Evolutionary conservation across 2,329 filamentous ascomycete genomes (phyloP).

Genomic region (Rhynchosporium graminicola): DNA sequence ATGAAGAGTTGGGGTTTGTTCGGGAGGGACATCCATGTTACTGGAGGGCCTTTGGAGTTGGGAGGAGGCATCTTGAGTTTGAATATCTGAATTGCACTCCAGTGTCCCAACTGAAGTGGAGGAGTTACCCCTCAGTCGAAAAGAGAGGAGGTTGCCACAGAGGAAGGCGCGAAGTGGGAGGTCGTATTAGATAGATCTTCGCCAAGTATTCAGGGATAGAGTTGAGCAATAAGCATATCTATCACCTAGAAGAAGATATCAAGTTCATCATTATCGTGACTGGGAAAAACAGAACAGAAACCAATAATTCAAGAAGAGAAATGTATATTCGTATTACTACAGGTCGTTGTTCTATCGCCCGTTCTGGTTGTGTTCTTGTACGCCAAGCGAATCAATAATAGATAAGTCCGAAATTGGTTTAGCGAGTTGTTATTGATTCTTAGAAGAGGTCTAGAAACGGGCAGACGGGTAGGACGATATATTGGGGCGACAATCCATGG

Average conservation of each 20-base stretch:
- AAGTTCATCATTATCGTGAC: neutral
- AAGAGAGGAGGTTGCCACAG: neutral
- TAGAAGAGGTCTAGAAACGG: neutral
- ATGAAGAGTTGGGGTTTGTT: constrained; percentile 77
- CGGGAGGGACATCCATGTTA: constrained; percentile 73
- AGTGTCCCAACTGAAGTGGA: neutral
- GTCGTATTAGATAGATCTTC: constrained; percentile 10
- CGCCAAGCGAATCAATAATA: constrained; percentile 6
- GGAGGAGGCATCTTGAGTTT: constrained; percentile 15
- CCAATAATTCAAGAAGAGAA: neutral
- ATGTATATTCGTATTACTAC: neutral
- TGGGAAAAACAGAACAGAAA: neutral
- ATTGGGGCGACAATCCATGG: too few relatives aligned
- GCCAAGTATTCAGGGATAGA: constrained; percentile 17
- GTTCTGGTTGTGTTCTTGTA: constrained; percentile 6
- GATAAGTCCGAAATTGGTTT: neutral
- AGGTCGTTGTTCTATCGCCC: constrained; percentile 6
- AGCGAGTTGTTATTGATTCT: constrained; percentile 8
- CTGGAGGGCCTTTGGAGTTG: constrained; percentile 33
- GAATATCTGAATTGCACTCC: neutral
- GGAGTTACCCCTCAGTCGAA: neutral
- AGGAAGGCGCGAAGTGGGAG: constrained; percentile 2
- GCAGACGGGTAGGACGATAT: too few relatives aligned
- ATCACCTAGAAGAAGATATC: neutral
- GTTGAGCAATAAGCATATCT: constrained; percentile 8